Percentiles rank a stretch among this genome's conserved stretches.
These are phyloP conservation scores for Mycena epipterygia DNA, from an alignment of 768 basidiomycete genomes.

Conservation along the genomic window DNA sequence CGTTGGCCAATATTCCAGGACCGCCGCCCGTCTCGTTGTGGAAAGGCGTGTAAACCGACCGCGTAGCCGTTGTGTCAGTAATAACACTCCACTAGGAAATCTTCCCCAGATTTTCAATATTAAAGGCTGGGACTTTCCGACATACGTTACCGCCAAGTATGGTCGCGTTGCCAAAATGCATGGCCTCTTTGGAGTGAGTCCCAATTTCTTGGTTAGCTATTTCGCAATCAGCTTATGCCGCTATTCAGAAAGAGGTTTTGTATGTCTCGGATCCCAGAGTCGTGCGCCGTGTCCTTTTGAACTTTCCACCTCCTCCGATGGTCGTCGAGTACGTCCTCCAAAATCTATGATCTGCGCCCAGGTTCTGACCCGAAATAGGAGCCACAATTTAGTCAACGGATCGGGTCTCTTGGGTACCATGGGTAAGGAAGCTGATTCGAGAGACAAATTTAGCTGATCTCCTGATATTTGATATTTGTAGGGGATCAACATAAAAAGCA, in stretches of 20 bases:
- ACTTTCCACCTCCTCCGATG: constrained; percentile 35
- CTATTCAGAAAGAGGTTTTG: constrained; percentile 33
- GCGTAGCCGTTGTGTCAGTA: not conserved
- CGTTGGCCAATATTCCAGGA: constrained; percentile 30
- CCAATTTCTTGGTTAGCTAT: no score
- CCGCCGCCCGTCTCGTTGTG: constrained; percentile 21
- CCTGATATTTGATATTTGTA: not conserved
- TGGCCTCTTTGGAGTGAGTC: constrained; percentile 42
- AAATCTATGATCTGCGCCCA: not conserved
- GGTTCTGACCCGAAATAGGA: constrained; percentile 28
- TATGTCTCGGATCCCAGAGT: constrained; percentile 47
- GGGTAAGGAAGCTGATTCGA: not conserved
- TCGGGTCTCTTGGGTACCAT: constrained; percentile 41
- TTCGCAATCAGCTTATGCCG: not conserved
- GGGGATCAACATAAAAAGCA: constrained; percentile 47
- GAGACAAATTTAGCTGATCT: constrained; percentile 1
- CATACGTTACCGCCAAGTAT: constrained; percentile 32
- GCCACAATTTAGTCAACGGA: constrained; percentile 40
- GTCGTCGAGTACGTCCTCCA: constrained; percentile 11
- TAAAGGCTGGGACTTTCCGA: constrained; percentile 31
- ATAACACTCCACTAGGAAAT: constrained; percentile 17
- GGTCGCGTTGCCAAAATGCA: constrained; percentile 41
- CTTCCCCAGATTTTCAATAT: constrained; percentile 31
- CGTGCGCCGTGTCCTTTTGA: constrained; percentile 45
- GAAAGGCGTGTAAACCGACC: constrained; percentile 6